Percentiles rank a stretch among this genome's conserved stretches.
Conservation (phyloP, 2,329 filamentous ascomycete species). For the Colletotrichum echinochloae region DNA sequence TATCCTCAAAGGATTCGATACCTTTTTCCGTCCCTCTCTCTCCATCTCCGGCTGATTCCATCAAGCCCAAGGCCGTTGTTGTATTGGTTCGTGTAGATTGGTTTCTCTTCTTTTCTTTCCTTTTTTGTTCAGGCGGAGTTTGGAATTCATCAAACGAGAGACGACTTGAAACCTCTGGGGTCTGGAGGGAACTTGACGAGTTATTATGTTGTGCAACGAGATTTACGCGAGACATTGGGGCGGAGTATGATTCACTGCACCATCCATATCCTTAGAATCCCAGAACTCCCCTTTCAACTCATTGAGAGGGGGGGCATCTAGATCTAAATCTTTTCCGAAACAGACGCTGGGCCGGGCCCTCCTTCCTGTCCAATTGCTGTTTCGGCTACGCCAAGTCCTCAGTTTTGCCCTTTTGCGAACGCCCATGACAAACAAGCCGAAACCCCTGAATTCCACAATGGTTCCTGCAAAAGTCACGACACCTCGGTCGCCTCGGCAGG, state of each 20-base stretch:
- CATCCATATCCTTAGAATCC: not conserved
- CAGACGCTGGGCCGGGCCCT: slow-evolving; percentile 3
- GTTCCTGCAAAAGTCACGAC: not conserved
- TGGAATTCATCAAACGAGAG: not conserved
- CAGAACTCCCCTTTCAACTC: not conserved
- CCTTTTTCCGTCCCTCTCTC: not conserved
- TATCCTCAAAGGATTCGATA: not conserved
- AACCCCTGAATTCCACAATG: not conserved
- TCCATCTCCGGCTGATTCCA: not conserved
- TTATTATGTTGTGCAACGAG: slow-evolving; percentile 28
- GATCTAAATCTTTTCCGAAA: slow-evolving; percentile 10
- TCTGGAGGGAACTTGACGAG: slow-evolving; percentile 17
- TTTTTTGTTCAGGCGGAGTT: not conserved
- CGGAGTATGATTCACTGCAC: not conserved
- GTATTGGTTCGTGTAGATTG: slow-evolving; percentile 15
- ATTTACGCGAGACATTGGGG: slow-evolving; percentile 21
- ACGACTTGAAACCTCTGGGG: not conserved
- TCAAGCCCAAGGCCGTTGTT: not conserved
- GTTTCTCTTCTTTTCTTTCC: not conserved
- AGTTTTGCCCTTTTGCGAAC: slow-evolving; percentile 12
- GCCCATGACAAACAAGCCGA: not conserved
- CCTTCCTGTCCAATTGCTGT: not conserved
- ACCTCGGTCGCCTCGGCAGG: not conserved
- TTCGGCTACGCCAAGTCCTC: not conserved
- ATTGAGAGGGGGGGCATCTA: slow-evolving; percentile 22